A percentile compares a stretch with the other conserved stretches of the same genome.
phyloP scores from a whole-genome alignment of 2,329 filamentous ascomycete genomes.

The Fusarium stilboides region DNA sequence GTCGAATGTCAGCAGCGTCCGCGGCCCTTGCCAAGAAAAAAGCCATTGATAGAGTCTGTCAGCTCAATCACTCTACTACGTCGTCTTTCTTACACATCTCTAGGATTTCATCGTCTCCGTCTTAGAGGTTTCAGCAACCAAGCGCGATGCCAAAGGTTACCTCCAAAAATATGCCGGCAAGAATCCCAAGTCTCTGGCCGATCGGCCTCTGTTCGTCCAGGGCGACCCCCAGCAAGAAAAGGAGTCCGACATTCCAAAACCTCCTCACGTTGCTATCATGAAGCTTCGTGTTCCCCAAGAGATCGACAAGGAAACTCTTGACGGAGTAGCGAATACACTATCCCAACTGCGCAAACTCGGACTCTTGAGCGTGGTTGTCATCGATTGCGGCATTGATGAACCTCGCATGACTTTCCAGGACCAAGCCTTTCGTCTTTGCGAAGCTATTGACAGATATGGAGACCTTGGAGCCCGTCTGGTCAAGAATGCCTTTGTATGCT shows the following conservation, averaged over 20 bases:
- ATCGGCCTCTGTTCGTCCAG: slow-evolving; percentile 56
- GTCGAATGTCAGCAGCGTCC: slow-evolving; percentile 52
- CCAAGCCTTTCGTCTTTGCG: slow-evolving; percentile 81
- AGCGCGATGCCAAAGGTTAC: slow-evolving; percentile 92
- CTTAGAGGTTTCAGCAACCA: slow-evolving; percentile 89
- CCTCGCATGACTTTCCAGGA: slow-evolving; percentile 62
- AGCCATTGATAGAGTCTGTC: slow-evolving; percentile 53
- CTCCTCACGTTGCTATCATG: slow-evolving; percentile 81
- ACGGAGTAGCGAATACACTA: slow-evolving; percentile 85
- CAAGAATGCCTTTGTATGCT: slow-evolving; percentile 59
- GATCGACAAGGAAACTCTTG: slow-evolving; percentile 77
- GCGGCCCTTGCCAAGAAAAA: slow-evolving; percentile 52
- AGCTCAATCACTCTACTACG: not conserved
- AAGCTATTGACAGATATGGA: slow-evolving; percentile 79
- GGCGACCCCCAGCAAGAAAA: slow-evolving; percentile 43
- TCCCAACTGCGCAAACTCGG: slow-evolving; percentile 87
- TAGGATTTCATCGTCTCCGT: slow-evolving; percentile 90
- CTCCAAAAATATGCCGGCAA: slow-evolving; percentile 81
- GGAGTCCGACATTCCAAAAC: slow-evolving; percentile 44
- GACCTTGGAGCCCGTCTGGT: slow-evolving; percentile 78
- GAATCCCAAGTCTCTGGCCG: slow-evolving; percentile 46
- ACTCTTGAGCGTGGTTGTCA: slow-evolving; percentile 83
- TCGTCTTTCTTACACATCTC: slow-evolving; percentile 21
- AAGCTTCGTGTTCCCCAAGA: slow-evolving; percentile 83
- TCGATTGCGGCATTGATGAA: slow-evolving; percentile 75